These are phyloP conservation scores for Tubosaeta sp. DNA, from an alignment of 768 basidiomycete genomes.

Conservation along the genomic window DNA sequence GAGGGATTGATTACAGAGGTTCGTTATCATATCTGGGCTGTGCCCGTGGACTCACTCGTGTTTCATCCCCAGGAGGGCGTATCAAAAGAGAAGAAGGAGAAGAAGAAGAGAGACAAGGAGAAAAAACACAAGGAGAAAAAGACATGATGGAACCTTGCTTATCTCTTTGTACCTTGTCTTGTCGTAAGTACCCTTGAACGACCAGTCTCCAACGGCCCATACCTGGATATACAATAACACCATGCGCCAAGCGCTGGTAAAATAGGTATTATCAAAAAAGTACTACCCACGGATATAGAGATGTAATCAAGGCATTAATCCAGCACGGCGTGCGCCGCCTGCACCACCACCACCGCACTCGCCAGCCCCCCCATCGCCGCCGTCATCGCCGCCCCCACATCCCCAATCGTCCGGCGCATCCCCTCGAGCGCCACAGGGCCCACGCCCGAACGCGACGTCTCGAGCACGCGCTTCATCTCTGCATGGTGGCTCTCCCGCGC, in stretches of 20 bases:
- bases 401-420: slow-evolving; percentile 79
- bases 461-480: slow-evolving; percentile 66
- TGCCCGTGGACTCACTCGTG: slow-evolving; percentile 3
- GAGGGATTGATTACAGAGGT: slow-evolving; percentile 39
- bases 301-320: background rate
- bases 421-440: slow-evolving; percentile 12
- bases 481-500: slow-evolving; percentile 65
- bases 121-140: slow-evolving; percentile 51
- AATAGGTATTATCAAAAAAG: background rate
- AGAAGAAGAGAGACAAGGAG: slow-evolving; percentile 36
- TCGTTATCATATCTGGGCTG: slow-evolving; percentile 7
- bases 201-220: background rate
- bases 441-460: slow-evolving; percentile 29
- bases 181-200: background rate
- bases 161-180: background rate
- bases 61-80: slow-evolving; percentile 26
- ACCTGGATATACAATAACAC: background rate
- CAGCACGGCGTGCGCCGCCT: slow-evolving; percentile 42
- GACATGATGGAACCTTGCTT: slow-evolving; percentile 21
- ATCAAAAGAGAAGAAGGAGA: slow-evolving; percentile 36
- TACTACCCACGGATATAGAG: background rate
- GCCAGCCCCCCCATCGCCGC: slow-evolving; percentile 44
- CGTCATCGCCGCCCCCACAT: slow-evolving; percentile 79
- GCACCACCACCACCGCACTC: slow-evolving; percentile 61
- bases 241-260: background rate